phyloP scores from a whole-genome alignment of 768 basidiomycete genomes.

The Hygrophoropsis aurantiaca region DNA sequence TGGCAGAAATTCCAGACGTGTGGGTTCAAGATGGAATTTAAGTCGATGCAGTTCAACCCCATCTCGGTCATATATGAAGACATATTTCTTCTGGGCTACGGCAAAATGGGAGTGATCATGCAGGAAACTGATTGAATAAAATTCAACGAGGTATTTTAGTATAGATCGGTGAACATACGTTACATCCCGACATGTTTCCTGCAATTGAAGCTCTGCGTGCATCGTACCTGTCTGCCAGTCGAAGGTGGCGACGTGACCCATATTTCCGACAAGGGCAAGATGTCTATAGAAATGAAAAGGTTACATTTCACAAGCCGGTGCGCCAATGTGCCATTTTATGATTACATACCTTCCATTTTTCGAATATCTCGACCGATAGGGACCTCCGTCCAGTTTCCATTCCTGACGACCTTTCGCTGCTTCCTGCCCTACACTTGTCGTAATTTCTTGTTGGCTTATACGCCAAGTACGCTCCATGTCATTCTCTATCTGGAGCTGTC shows the following conservation, averaged over 20 bases:
- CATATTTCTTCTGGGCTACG: conserved; percentile 94
- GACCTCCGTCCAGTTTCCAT: conserved; percentile 81
- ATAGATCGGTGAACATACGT: conserved; percentile 51
- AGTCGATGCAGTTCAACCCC: conserved; percentile 91
- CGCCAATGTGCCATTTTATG: background rate
- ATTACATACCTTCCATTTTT: conserved; percentile 79
- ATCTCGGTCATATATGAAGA: conserved; percentile 92
- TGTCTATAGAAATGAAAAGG: conserved; percentile 48
- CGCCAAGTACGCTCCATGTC: conserved; percentile 91
- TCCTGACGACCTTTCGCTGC: conserved; percentile 76
- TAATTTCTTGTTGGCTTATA: conserved; percentile 78
- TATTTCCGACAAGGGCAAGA: conserved; percentile 78
- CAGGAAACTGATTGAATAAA: conserved; percentile 59
- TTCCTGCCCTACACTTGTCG: conserved; percentile 63
- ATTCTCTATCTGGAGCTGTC: conserved; percentile 72
- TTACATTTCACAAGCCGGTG: background rate
- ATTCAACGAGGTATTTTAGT: background rate
- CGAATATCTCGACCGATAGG: conserved; percentile 83
- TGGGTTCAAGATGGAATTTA: conserved; percentile 84
- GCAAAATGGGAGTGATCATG: conserved; percentile 94
- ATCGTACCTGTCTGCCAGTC: conserved; percentile 89
- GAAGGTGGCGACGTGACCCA: conserved; percentile 89
- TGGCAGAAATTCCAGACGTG: conserved; percentile 86
- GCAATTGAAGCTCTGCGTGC: conserved; percentile 84
- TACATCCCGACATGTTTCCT: conserved; percentile 90